Evolutionary conservation across 257 asterid species (phyloP), one percentile per base, ranked within the genome.

Genomic region (Gentiana macrophylla): DNA sequence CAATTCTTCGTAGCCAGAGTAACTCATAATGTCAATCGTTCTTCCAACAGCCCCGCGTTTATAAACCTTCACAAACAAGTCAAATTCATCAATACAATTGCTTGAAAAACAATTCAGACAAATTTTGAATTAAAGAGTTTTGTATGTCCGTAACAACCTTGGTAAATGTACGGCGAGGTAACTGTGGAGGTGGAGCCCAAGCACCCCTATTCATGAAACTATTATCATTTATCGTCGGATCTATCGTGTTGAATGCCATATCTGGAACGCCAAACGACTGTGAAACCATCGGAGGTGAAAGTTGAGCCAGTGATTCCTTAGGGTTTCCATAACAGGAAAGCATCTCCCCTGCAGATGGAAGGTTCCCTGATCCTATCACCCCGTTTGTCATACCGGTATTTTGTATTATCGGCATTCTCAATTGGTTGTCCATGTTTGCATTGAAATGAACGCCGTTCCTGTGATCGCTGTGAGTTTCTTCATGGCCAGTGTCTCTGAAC

Each of bases 21-120:
- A 91, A 50, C 90, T 94, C 1, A 77, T 65, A 32, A 91, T 86
- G 41, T 91, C 98, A 38, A 91, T 87, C 62, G 96, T 80, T 71
- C 98, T 84, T 51, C 98, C 98, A 53, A 87, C 96, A 11, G 98
- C 85, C 53, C 98, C 98, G 12, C 98, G 95, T 72, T 91, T 91
- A 81, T 91, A 84, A 54, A 91, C 98, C 98, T 91, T 62, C 73
- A 80, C 62, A 54, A 56, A 55, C 59, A 50, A 8, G 34, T 41
- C 50, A 24, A 52, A 51, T 71, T 77, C 56, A 59, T 75, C 37
- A 49, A 45, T 24, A 6, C 49, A 51, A 63, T 5, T 46, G 37
- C 6, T 34, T 8, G 55, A 37, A 46, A 41, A 12, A 32, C 10
- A 2, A 47, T 8, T 65, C 2, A n/a, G 24, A 35, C 32, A 32